Evolutionary conservation across 2,329 filamentous ascomycete species (phyloP).

Genomic region (Leptosphaerulina australis): DNA sequence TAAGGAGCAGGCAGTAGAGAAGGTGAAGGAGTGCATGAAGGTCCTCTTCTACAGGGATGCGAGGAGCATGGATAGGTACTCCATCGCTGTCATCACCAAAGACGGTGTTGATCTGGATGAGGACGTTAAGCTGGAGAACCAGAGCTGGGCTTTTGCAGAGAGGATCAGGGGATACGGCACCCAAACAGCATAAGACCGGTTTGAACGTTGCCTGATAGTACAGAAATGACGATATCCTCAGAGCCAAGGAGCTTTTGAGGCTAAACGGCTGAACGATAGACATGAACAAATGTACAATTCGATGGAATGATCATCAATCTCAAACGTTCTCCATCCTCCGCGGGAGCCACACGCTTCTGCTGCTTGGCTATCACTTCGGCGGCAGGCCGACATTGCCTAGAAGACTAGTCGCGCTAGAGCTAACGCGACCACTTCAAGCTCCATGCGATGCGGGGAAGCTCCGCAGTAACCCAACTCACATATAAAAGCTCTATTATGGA

Average conservation of each 20-base stretch:
- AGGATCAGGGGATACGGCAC: slow-evolving; percentile 94
- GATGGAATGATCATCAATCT: slow-evolving; percentile 24
- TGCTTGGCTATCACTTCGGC: slow-evolving; percentile 12
- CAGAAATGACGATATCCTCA: slow-evolving; percentile 6
- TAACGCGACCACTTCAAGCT: slow-evolving; percentile 13
- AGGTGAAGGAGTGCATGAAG: slow-evolving; percentile 95
- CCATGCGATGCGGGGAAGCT: slow-evolving; percentile 27
- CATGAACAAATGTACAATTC: slow-evolving; percentile 44
- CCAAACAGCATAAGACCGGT: slow-evolving; percentile 57
- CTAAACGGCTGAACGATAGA: slow-evolving; percentile 38
- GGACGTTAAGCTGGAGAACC: slow-evolving; percentile 85
- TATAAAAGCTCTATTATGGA: slow-evolving; percentile 14
- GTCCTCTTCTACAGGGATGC: slow-evolving; percentile 97
- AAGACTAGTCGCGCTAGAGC: slow-evolving; percentile 15
- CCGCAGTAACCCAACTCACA: slow-evolving; percentile 6
- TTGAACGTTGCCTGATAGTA: neutral
- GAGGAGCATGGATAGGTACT: slow-evolving; percentile 88
- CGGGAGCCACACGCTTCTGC: slow-evolving; percentile 9
- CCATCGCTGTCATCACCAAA: slow-evolving; percentile 86
- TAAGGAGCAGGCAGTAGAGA: slow-evolving; percentile 77
- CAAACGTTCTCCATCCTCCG: neutral
- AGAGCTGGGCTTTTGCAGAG: slow-evolving; percentile 99
- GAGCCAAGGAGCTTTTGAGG: slow-evolving; percentile 13
- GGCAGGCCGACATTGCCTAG: slow-evolving; percentile 12
- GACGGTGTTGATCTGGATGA: slow-evolving; percentile 83